Base-by-base conservation (phyloP, 345 rosid genomes). In the Corymbia maculata region DNA sequence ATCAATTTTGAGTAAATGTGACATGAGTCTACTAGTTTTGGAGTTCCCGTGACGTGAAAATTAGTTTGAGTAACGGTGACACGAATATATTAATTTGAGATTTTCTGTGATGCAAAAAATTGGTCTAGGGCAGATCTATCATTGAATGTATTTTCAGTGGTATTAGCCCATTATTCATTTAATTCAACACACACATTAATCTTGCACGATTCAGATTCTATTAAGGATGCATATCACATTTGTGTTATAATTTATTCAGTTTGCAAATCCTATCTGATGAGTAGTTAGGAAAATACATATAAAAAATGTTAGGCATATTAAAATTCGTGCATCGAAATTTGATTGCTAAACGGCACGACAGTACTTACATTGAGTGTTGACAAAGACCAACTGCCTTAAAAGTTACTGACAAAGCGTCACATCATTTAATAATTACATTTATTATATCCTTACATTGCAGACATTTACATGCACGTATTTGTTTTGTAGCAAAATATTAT, bases 41-140 rank as follows among this genome's bases (percentile, higher is more conserved):
- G 19, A 68, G 19, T 42, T 68, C 21, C 0, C 2, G 2, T 9
- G 13, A 2, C 2, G 1, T 3, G 26, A 36, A 17, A 36, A 42
- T 36, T 75, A 75, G 8, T 75, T 42, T 42, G 49, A 49, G 28
- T 36, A 9, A 36, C 0, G 0, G 6, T 2, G 26, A 6, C 2
- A 75, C 0, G 1, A 0, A 2, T 9, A 3, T 42, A 36, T 3
- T 19, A 0, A 5, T 42, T 36, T 12, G 6, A 19, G 49, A 36
- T 36, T 9, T 0, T 36, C 36, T 75, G 1, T 9, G 4, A 19
- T 1, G 3, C 13, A 12, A 21, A 75, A 30, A 75, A 70, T 4
- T 32, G 32, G 6, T 68, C 32, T 68, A 2, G 5, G 13, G 13
- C 16, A 30, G 16, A 70, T 9, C 32, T 70, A 3, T 17, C 9